phyloP scores from a whole-genome alignment of 2,329 filamentous ascomycete species.

The Phaeomoniella chlamydospora region DNA sequence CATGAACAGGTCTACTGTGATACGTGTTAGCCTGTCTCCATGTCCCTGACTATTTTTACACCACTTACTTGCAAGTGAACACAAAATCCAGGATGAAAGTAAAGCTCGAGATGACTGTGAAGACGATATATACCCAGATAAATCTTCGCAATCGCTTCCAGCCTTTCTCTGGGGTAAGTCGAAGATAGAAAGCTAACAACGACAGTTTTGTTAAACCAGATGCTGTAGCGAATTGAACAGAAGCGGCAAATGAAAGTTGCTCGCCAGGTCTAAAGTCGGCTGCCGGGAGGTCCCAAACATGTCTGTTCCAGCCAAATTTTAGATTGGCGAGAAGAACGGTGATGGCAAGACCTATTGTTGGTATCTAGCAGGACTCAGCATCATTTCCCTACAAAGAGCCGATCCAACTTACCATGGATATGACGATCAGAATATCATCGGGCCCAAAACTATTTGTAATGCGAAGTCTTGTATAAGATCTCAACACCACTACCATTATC shows the following conservation, averaged over 20 bases:
- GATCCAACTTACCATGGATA: not conserved
- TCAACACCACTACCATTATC: not conserved
- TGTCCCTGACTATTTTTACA: too few relatives aligned
- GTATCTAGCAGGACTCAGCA: not conserved
- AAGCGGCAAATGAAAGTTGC: not conserved
- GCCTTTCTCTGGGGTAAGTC: too few relatives aligned
- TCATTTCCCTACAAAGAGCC: not conserved
- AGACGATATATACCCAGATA: too few relatives aligned
- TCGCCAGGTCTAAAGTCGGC: not conserved
- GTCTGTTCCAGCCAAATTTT: not conserved
- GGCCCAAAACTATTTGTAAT: not conserved
- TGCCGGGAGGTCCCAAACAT: not conserved
- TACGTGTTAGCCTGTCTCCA: too few relatives aligned
- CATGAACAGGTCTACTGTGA: too few relatives aligned
- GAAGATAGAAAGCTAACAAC: not conserved
- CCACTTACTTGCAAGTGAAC: too few relatives aligned
- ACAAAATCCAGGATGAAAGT: too few relatives aligned
- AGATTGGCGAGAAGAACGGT: not conserved
- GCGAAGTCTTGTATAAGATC: not conserved
- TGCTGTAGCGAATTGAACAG: not conserved
- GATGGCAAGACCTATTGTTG: not conserved
- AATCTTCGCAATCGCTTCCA: too few relatives aligned
- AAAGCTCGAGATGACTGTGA: too few relatives aligned
- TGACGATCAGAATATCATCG: not conserved
- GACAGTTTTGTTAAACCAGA: not conserved